A percentile compares a stretch with the other conserved stretches of the same genome.
Evolutionary conservation across 139 green algal species (phyloP).

Genomic region (Chlorella sp.): DNA sequence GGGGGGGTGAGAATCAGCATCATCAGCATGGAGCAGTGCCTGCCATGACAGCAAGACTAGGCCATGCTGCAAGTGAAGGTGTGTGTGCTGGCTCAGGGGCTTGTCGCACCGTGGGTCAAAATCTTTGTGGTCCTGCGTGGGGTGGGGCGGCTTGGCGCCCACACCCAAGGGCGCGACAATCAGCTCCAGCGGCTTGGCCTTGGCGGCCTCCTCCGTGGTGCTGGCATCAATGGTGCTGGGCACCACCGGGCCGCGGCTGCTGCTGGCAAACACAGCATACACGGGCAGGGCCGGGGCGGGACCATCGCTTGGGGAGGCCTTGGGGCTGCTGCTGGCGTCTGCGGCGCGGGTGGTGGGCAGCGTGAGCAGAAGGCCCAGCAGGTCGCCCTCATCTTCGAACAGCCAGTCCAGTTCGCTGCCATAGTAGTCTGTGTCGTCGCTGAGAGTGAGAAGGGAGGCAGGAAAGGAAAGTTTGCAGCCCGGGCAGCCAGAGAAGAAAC

Average conservation of each 20-base stretch:
- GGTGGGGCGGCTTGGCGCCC: conserved; percentile 13
- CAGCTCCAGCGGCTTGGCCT: conserved; percentile 8
- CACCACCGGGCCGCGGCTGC: neutral
- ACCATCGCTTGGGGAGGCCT: neutral
- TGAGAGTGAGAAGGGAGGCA: no score
- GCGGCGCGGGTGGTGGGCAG: neutral
- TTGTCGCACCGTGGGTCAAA: conserved; percentile 16
- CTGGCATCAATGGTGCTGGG: neutral
- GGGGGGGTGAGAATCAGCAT: neutral
- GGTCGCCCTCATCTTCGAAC: conserved; percentile 1
- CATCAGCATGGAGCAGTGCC: no score
- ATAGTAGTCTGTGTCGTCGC: neutral
- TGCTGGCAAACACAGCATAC: conserved; percentile 24
- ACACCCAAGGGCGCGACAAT: neutral
- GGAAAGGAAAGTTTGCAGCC: no score
- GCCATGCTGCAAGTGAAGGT: no score
- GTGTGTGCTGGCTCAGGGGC: no score
- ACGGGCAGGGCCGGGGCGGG: neutral
- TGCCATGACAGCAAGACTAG: no score
- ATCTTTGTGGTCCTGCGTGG: neutral
- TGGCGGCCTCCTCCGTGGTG: neutral
- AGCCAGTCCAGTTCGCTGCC: conserved; percentile 6
- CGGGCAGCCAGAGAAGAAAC: no score
- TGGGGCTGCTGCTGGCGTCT: neutral
- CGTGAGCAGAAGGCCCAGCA: neutral